These are phyloP conservation scores for Colletotrichum chlorophyti DNA, from an alignment of 2,329 filamentous ascomycete genomes.

Conservation along the genomic window DNA sequence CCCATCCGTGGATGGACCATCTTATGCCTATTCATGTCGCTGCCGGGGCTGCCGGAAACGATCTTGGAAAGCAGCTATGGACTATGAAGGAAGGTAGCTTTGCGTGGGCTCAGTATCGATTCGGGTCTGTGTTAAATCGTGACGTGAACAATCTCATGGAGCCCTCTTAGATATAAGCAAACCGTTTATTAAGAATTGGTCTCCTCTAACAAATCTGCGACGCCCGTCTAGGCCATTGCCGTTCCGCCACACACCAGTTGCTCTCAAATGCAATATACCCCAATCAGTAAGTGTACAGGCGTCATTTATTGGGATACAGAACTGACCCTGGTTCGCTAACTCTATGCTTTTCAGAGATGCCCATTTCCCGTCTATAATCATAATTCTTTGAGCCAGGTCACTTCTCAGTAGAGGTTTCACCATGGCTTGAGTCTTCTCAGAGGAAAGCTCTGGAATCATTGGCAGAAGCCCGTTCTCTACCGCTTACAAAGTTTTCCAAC, in stretches of 20 bases:
- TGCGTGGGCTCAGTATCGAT: slow-evolving; percentile 55
- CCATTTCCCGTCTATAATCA: neutral
- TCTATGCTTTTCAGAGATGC: neutral
- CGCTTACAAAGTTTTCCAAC: slow-evolving; percentile 62
- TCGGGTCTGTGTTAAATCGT: slow-evolving; percentile 37
- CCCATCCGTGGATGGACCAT: slow-evolving; percentile 58
- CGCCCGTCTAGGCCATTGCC: neutral
- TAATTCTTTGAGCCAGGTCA: too few species aligned
- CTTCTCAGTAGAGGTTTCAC: too few species aligned
- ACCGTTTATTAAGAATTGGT: neutral
- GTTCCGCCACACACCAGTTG: neutral
- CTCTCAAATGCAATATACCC: neutral
- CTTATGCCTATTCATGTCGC: slow-evolving; percentile 56
- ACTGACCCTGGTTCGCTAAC: neutral
- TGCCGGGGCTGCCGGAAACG: slow-evolving; percentile 52
- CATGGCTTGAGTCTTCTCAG: slow-evolving; percentile 24
- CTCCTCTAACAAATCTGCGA: neutral
- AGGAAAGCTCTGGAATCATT: slow-evolving; percentile 44
- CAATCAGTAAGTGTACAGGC: slow-evolving; percentile 9
- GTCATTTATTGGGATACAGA: slow-evolving; percentile 12
- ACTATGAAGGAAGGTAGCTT: slow-evolving; percentile 52
- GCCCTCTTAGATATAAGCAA: neutral
- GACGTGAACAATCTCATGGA: neutral
- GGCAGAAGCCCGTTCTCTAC: slow-evolving; percentile 49
- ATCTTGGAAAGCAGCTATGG: slow-evolving; percentile 50